Base-by-base conservation (phyloP, 2,329 filamentous ascomycete species). In the Colletotrichum higginsianum region DNA sequence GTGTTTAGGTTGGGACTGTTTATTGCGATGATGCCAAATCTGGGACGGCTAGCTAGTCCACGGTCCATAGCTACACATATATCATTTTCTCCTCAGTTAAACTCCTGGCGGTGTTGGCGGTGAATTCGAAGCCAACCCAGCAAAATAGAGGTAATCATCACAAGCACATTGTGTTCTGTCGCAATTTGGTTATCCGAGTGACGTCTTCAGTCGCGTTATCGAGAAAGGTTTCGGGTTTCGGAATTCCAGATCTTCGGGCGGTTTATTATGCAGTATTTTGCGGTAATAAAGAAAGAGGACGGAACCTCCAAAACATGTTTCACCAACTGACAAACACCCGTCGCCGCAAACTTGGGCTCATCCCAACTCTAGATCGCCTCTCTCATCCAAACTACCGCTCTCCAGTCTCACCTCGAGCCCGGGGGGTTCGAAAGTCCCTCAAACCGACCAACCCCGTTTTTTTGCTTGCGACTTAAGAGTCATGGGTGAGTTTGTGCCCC, bases 21-120 rank as follows among this genome's bases (percentile, higher is more conserved):
- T 67, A 46, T 71, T 53, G 68, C 71, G 67, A 71, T 67, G 67
- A 71, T 64, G 71, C 66, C 71, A 62, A 52, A 66, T 66, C 8
- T 61, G 40, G 69, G 66, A 61, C 71, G 67, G 71, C 71, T 72
- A 72, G 69, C 69, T 69, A 72, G 69, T 69, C 65, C 65, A 69
- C 58, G 69, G 49, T 60, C 69, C 53, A 69, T 72, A 68, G 69
- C 66, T 69, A 69, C 53, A 64, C 49, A 50, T 30, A 71, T 64
- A 67, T 68, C 65, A 64, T 64, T 60, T 38, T 55, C 30, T 55
- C 38, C 52, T 50, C 65, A 60, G 68, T 71, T 40, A 11, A 60
- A 65, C 26, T 47, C 47, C 40, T 65, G 63, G 50, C 44, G 44
- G 64, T 52, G 30, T 42, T 26, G 60, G 49, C 18, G 47, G 35